phyloP scores from a whole-genome alignment of 2,329 filamentous ascomycete genomes.

The Taxawa tesnikishii region DNA sequence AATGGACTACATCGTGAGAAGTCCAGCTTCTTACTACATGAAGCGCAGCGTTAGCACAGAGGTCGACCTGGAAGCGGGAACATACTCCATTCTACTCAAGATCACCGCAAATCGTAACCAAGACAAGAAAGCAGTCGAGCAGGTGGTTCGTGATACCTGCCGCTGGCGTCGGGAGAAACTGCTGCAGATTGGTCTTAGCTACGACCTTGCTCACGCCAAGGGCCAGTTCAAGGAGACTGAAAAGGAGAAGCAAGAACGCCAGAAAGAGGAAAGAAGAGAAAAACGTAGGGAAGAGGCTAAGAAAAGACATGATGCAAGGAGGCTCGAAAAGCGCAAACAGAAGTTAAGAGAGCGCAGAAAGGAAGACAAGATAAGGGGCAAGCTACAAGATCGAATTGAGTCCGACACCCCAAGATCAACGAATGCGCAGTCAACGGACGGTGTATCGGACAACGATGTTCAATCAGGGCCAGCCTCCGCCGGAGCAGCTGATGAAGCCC shows the following conservation, averaged over 20 bases:
- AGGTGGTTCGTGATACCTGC: conserved; percentile 54
- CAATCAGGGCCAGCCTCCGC: not conserved
- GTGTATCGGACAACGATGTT: not conserved
- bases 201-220: conserved; percentile 59
- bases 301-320: not conserved
- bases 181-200: conserved; percentile 54
- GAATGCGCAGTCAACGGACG: not conserved
- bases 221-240: conserved; percentile 43
- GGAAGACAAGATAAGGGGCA: conserved; percentile 24
- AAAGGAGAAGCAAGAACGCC: conserved; percentile 27
- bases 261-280: conserved; percentile 21
- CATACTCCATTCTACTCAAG: conserved; percentile 65
- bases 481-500: not conserved
- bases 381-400: conserved; percentile 21
- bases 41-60: conserved; percentile 66
- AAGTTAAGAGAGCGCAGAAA: conserved; percentile 19
- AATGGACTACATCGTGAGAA: conserved; percentile 46
- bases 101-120: conserved; percentile 51
- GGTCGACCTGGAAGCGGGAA: conserved; percentile 56
- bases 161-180: conserved; percentile 59
- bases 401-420: not conserved
- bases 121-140: conserved; percentile 45
- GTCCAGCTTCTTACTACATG: conserved; percentile 47
- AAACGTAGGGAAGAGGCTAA: conserved; percentile 17
- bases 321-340: not conserved